phyloP scores from a whole-genome alignment of 2,329 filamentous ascomycete genomes.

The Aurifilum marmelostoma region DNA sequence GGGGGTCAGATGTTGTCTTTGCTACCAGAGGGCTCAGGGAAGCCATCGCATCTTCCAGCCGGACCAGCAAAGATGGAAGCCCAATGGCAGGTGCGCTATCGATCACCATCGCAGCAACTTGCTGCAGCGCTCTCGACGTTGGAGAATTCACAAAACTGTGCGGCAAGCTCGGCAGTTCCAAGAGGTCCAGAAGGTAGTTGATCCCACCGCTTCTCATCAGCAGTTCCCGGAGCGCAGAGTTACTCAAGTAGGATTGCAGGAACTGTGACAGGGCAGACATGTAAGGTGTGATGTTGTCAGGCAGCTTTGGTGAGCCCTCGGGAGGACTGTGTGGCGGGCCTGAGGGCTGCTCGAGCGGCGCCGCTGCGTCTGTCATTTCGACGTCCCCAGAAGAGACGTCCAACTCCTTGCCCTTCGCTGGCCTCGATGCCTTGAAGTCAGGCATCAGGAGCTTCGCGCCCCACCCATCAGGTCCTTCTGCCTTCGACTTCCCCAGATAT shows the following conservation, averaged over 20 bases:
- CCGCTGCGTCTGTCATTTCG: slow-evolving; percentile 64
- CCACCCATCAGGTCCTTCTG: slow-evolving; percentile 69
- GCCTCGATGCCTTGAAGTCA: slow-evolving; percentile 46
- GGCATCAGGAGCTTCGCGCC: slow-evolving; percentile 78
- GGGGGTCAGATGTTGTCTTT: slow-evolving; percentile 58
- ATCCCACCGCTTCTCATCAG: slow-evolving; percentile 82
- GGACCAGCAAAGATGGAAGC: slow-evolving; percentile 77
- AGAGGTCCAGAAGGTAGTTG: slow-evolving; percentile 82
- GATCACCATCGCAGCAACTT: slow-evolving; percentile 75
- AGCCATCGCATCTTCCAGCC: slow-evolving; percentile 71
- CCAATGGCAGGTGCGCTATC: slow-evolving; percentile 81
- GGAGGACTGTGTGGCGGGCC: background rate
- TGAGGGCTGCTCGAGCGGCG: background rate
- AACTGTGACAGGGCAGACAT: slow-evolving; percentile 79
- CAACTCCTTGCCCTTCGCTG: slow-evolving; percentile 46
- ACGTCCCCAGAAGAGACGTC: slow-evolving; percentile 53
- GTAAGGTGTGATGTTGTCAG: slow-evolving; percentile 62
- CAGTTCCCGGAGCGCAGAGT: slow-evolving; percentile 69
- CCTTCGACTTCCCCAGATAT: slow-evolving; percentile 71
- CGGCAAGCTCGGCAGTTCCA: slow-evolving; percentile 78
- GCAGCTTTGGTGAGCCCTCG: slow-evolving; percentile 32
- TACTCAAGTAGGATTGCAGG: slow-evolving; percentile 73
- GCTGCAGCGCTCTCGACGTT: slow-evolving; percentile 71
- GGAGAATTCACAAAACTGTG: slow-evolving; percentile 70
- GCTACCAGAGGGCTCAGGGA: slow-evolving; percentile 67